Evolutionary conservation across 169 alveolate genomes (phyloP), one percentile per base, ranked within the genome.

Genomic region (Eimeria sp.): DNA sequence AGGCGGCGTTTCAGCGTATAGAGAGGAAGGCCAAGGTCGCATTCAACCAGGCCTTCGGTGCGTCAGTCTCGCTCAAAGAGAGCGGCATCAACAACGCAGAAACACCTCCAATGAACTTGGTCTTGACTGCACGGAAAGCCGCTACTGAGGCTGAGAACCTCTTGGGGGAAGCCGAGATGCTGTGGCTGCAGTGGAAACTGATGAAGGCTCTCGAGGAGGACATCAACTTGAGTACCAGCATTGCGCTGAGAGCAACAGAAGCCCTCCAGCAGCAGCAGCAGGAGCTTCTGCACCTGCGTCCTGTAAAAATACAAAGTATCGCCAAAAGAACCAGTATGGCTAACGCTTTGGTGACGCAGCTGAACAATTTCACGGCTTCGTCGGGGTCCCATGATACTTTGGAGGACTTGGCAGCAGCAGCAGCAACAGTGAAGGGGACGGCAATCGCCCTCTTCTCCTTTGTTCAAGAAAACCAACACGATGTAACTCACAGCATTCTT

Each of bases 121-220:
- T 30, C 20, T 5, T 30, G 6, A 40, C 82, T 27, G 82, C 82
- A 30, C 11, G 82, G 30, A 25, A 40, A 27, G 82, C 82, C n/a
- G 82, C 82, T 27, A 40, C 82, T 4, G 82, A 27, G 30, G 49
- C 82, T 0, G 82, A 72, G 25, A 14, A 27, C 25, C 49, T 72
- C 49, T 13, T 30, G 13, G 82, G 82, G 10, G 82, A 27, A 72
- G 82, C 82, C 4, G 82, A 25, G 49, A 27, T 72, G 7, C 49
- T 70, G 47, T 40, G 43, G 82, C 82, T 72, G 82, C 82, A 30
- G 49, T 72, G 82, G 82, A 45, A 72, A 51, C 11, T 72, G 82
- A 11, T 72, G 1, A 49, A 40, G 13, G 5, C 49, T 72, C 20
- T 72, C 20, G 82, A 27, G 20, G 51, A 30, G 13, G 82, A 72